These are phyloP conservation scores for Alternaria solani DNA, from an alignment of 2,329 filamentous ascomycete species.

Conservation along the genomic window DNA sequence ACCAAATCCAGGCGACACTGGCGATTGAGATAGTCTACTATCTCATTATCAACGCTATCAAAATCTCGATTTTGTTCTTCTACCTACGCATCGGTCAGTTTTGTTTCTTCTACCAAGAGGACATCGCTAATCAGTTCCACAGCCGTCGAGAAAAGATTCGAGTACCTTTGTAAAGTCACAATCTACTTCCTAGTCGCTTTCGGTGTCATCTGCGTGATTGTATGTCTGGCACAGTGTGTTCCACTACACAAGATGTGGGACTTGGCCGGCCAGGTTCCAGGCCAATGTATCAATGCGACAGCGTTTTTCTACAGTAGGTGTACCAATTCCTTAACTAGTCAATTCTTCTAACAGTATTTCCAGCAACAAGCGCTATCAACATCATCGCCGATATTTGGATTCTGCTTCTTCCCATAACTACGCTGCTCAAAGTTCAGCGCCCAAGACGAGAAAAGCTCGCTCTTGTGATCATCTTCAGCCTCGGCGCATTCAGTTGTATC, in stretches of 20 bases:
- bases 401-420: conserved; percentile 81
- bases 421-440: conserved; percentile 82
- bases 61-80: conserved; percentile 46
- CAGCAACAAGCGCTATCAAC: conserved; percentile 50
- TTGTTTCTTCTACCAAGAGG: not conserved
- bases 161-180: conserved; percentile 32
- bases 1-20: conserved; percentile 33
- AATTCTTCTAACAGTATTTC: not conserved
- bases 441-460: conserved; percentile 69
- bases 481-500: conserved; percentile 91
- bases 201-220: conserved; percentile 34
- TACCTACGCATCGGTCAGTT: conserved; percentile 47
- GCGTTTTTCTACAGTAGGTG: conserved; percentile 27
- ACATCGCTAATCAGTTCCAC: conserved; percentile 1
- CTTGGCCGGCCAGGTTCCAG: conserved; percentile 33
- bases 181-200: conserved; percentile 39
- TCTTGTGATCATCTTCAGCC: conserved; percentile 79
- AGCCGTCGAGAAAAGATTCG: conserved; percentile 37
- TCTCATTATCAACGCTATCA: conserved; percentile 38
- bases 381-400: conserved; percentile 89
- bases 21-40: conserved; percentile 46
- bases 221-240: conserved; percentile 40
- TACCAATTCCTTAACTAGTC: not conserved
- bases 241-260: conserved; percentile 48
- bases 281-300: conserved; percentile 45